Evolutionary conservation across 495 filamentous ascomycete genomes (phyloP).

Genomic region (Penicillium desertorum): DNA sequence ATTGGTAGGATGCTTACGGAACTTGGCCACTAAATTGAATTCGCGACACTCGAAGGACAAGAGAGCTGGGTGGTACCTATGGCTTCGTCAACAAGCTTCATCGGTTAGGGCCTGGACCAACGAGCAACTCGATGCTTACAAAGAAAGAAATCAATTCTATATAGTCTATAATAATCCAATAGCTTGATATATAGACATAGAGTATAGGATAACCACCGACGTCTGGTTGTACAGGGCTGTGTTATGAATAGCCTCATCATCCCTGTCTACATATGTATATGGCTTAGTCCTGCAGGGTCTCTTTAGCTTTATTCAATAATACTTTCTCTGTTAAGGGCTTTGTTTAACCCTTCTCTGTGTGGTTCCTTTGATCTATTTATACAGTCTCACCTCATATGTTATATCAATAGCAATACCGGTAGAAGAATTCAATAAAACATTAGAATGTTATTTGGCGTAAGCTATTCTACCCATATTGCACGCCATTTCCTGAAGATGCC

Average conservation of each 20-base stretch:
- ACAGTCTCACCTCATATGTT: background rate
- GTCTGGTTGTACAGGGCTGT: slow-evolving; percentile 2
- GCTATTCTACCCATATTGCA: background rate
- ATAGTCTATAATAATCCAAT: background rate
- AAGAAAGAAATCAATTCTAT: no score
- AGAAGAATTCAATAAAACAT: background rate
- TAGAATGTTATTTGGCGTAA: background rate
- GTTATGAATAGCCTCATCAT: slow-evolving; percentile 8
- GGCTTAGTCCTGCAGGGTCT: background rate
- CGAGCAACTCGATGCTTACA: no score
- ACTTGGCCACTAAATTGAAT: no score
- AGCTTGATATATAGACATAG: no score
- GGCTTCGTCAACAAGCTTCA: no score
- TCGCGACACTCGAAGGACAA: no score
- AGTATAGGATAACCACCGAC: slow-evolving; percentile 8
- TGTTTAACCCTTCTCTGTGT: background rate
- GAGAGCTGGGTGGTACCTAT: no score
- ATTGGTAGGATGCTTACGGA: no score
- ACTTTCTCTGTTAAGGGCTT: background rate
- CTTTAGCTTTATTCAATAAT: background rate
- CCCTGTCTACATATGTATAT: slow-evolving; percentile 1
- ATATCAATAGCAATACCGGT: background rate
- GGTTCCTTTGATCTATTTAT: background rate
- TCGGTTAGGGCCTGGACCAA: no score
- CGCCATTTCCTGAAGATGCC: background rate